Evolutionary conservation across 129 eudicot genomes (phyloP).

Genomic region (Chrysanthemum seticuspe): DNA sequence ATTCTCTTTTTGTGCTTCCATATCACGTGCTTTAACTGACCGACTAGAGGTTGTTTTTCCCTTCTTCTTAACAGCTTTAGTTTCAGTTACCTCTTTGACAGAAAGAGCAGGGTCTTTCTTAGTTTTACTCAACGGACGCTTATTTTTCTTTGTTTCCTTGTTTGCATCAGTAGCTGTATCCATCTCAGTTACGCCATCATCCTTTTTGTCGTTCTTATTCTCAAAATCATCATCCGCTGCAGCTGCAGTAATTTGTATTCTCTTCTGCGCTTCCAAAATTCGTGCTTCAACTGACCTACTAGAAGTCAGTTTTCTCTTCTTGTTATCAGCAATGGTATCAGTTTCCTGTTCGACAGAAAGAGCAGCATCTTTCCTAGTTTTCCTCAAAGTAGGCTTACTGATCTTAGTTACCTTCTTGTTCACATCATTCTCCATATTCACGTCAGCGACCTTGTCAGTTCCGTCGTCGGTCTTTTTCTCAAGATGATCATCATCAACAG

Average conservation of each 20-base stretch:
- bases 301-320: slow-evolving; percentile 21
- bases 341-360: slow-evolving; percentile 7
- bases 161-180: no score
- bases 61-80: slow-evolving; percentile 19
- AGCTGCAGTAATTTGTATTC: neutral
- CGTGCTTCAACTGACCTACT: slow-evolving; percentile 15
- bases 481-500: neutral
- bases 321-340: slow-evolving; percentile 17
- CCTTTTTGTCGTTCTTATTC: no score
- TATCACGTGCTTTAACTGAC: neutral
- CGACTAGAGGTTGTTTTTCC: slow-evolving; percentile 14
- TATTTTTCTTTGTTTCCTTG: neutral
- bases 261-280: slow-evolving; percentile 10
- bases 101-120: slow-evolving; percentile 24
- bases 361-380: slow-evolving; percentile 13
- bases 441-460: neutral
- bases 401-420: slow-evolving; percentile 14
- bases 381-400: neutral
- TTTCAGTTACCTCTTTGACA: slow-evolving; percentile 8
- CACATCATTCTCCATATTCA: slow-evolving; percentile 13
- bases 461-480: slow-evolving; percentile 14
- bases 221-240: neutral
- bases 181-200: no score
- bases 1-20: slow-evolving; percentile 70
- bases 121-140: slow-evolving; percentile 20